Evolutionary conservation across 129 eudicot species (phyloP), one percentile per base, ranked within the genome.

Genomic region (Arctium minus): DNA sequence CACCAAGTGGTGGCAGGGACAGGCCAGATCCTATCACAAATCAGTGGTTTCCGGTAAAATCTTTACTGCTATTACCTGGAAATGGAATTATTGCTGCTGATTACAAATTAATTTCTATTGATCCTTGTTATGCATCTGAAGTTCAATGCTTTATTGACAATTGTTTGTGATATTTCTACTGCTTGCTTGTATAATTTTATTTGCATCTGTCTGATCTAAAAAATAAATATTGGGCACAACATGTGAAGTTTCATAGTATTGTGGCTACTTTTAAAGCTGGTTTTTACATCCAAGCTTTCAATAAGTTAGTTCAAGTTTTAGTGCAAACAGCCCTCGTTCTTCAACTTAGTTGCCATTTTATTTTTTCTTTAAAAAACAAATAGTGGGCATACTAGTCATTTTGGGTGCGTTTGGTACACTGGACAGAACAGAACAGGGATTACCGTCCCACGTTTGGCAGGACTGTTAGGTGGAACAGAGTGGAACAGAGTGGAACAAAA

Each of bases 1-100:
- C 99, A 70, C 99, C 99, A 56, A 96, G 99, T 93, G 99, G 99
- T 70, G 99, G 99, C 78, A 92, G 99, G 82, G 99, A 96, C 80
- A 93, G 99, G 67, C 99, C 99, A 77, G 97, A 96, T 80, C 96
- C 99, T 46, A 80, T 85, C 83, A 96, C 96, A 8, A 81, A 88
- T 74, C 92, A 96, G 72, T 96, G 99, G 97, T 86, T 82, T 78
- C 99, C 99, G 73, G 99, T 96, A 92, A 60, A 90, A 39, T 79
- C 79, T 69, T 69, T 60, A 75, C 27, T 72, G 27, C 40, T 69
- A 35, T 70, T 68, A 76, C 60, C 75, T n/a, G 9, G 32, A 75
- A 40, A 42, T 22, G 9, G 36, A 6, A 9, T 33, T 53, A 12
- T 53, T 53, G 12, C 50, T 44, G 12, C 12, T 44, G 50, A 44